A percentile compares a stretch with the other conserved stretches of the same genome.
phyloP scores from a whole-genome alignment of 306 rosid species.

The Quercus alba region DNA sequence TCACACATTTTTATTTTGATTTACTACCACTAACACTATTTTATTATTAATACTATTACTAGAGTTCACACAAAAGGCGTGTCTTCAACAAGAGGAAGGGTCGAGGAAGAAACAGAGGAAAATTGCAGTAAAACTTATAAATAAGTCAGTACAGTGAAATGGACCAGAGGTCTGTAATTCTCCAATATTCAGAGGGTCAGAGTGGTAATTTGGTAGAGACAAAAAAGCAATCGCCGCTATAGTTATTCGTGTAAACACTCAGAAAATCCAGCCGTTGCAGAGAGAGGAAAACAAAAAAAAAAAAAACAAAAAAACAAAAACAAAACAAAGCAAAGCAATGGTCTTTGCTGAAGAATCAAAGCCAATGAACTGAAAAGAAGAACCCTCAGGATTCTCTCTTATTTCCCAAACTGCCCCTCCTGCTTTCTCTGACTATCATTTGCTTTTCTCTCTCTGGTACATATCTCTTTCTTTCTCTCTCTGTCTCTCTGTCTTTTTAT shows the following conservation, averaged over 20 bases:
- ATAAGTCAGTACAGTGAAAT: slow-evolving; percentile 7
- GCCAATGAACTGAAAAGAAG: neutral
- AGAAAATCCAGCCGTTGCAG: slow-evolving; percentile 47
- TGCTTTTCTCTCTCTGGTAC: neutral
- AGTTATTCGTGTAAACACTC: slow-evolving; percentile 29
- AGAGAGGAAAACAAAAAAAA: too few species aligned
- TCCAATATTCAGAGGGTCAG: slow-evolving; percentile 19
- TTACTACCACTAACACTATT: rapidly evolving
- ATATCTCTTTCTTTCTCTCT: slow-evolving; percentile 1
- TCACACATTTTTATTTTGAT: too few species aligned
- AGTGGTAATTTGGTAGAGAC: slow-evolving; percentile 12
- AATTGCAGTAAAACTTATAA: too few species aligned
- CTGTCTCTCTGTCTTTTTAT: neutral
- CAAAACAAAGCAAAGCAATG: neutral
- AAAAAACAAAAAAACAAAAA: too few species aligned
- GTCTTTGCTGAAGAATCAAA: slow-evolving; percentile 28
- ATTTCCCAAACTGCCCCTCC: slow-evolving; percentile 32
- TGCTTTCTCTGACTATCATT: neutral
- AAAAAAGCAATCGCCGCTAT: slow-evolving; percentile 18
- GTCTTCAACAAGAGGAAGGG: neutral
- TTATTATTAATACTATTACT: too few species aligned
- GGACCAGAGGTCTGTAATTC: slow-evolving; percentile 13
- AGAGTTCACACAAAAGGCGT: too few species aligned
- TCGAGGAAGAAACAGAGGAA: neutral
- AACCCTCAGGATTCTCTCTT: slow-evolving; percentile 16